Evolutionary conservation across 345 rosid species (phyloP), one percentile per base, ranked within the genome.

Genomic region (Turnera subulata): DNA sequence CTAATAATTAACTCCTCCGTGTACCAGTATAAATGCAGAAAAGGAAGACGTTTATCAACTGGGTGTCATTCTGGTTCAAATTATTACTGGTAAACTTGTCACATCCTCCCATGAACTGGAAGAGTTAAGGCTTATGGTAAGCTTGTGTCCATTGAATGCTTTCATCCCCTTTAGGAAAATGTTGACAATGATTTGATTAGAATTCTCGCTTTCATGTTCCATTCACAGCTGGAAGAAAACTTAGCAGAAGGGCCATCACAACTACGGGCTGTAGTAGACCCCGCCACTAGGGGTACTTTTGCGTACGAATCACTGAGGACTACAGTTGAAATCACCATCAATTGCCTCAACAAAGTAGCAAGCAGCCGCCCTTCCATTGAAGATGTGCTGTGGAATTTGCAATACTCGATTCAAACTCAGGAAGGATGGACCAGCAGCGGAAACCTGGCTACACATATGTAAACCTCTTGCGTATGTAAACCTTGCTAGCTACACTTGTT

Each of bases 351-450:
- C 43, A 76, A 76, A 57, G 93, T 82, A 56, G 44, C 78, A 21
- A 73, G 63, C 48, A 78, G 59, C 50, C 85, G 93, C 16, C 96
- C 96, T 55, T 84, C 98, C 0, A 80, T 92, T 46, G 98, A 92
- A 54, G 97, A 92, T 62, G 91, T 89, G 55, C 82, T 89, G 1
- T 92, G 98, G 97, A 89, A 92, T 68, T 70, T 92, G 76, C 98
- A 89, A 59, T 92, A 86, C 51, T 84, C 95, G 21, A 79, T 73
- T 65, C 98, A 92, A 73, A 87, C 86, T 40, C 98, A 92, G 56
- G 95, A 86, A 67, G 93, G 95, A 66, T 92, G 93, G 95, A 71
- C 73, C 56, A 84, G 86, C 40, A 92, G 95, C 42, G 98, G 85
- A 50, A 88, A 83, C 62, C 85, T 84, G 9, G 75, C 76, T 45